These are phyloP conservation scores for Phlyctochytrium arcticum DNA, from an alignment of 192 early-diverging fungal species.

Conservation along the genomic window DNA sequence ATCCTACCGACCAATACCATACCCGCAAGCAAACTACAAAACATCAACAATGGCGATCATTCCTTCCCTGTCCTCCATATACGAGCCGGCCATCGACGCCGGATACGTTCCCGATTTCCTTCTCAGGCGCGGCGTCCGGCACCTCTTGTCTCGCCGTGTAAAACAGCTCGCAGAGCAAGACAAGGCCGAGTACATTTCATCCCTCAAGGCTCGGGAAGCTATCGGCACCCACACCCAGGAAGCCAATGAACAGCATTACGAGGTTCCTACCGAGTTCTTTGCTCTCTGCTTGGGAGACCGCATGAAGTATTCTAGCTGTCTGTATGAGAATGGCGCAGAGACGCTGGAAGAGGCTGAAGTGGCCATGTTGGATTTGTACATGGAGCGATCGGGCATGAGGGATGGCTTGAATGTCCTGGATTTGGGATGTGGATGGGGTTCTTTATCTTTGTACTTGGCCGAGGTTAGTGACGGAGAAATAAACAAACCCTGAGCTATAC, in stretches of 20 bases:
- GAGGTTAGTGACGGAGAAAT: constrained; percentile 32
- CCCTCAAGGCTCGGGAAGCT: constrained; percentile 25
- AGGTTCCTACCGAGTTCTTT: constrained; percentile 59
- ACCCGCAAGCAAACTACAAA: too few species aligned
- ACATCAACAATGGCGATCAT: neutral
- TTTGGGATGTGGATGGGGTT: constrained; percentile 66
- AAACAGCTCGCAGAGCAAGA: neutral
- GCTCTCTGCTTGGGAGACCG: constrained; percentile 39
- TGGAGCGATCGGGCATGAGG: constrained; percentile 38
- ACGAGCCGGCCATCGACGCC: constrained; percentile 12
- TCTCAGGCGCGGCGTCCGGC: constrained; percentile 41
- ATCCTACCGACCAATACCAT: too few species aligned
- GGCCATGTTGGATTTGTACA: constrained; percentile 57
- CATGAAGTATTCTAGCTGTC: constrained; percentile 61
- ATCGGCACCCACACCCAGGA: constrained; percentile 61
- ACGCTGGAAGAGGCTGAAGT: constrained; percentile 54
- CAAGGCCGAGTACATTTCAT: constrained; percentile 39
- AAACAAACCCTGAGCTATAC: constrained; percentile 3
- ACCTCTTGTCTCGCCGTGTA: constrained; percentile 31
- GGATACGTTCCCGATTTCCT: constrained; percentile 46
- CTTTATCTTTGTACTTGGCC: constrained; percentile 50
- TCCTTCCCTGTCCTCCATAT: neutral
- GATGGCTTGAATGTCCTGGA: constrained; percentile 60
- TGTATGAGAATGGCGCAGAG: constrained; percentile 36
- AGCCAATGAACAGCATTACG: constrained; percentile 72